Evolutionary conservation across 441 rosid species (phyloP).

Genomic region (Pelargonium citronellum): DNA sequence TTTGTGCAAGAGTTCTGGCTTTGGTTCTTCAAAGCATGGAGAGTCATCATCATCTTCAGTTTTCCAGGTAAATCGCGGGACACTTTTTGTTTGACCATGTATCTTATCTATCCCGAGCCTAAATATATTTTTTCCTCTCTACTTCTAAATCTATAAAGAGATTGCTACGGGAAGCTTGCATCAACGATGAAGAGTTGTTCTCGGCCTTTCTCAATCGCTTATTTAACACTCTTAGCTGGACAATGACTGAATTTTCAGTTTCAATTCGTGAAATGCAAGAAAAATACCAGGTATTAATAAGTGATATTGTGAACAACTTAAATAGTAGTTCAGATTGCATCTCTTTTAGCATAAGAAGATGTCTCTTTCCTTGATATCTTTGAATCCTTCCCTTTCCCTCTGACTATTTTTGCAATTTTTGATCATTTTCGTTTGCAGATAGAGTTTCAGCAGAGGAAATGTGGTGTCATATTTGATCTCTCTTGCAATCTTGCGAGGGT

Average conservation of each 20-base stretch:
- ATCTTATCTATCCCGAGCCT: not conserved
- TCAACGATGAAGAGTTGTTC: conserved; percentile 58
- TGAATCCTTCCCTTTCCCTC: not conserved
- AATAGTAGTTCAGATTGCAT: conserved; percentile 2
- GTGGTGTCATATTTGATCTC: conserved; percentile 82
- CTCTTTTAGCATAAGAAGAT: not conserved
- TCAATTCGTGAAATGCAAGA: conserved; percentile 96
- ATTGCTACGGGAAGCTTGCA: conserved; percentile 76
- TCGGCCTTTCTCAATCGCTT: conserved; percentile 87
- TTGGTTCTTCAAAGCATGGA: conserved; percentile 77
- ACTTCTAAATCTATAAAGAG: conserved; percentile 25
- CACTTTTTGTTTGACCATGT: conserved; percentile 7
- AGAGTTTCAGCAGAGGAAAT: conserved; percentile 87
- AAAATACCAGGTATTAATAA: conserved; percentile 59
- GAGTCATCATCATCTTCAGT: conserved; percentile 65
- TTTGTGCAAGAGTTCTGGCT: conserved; percentile 77
- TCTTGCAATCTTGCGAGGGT: conserved; percentile 90
- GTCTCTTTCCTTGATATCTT: no score
- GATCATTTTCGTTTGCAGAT: conserved; percentile 36
- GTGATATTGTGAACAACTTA: not conserved
- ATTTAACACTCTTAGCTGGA: conserved; percentile 97
- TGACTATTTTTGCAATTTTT: conserved; percentile 11
- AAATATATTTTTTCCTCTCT: no score
- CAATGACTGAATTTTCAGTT: conserved; percentile 94
- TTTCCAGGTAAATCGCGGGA: conserved; percentile 58